Evolutionary conservation across 371 early-diverging fungal species (phyloP).

Genomic region (Choanephora cucurbitarum): DNA sequence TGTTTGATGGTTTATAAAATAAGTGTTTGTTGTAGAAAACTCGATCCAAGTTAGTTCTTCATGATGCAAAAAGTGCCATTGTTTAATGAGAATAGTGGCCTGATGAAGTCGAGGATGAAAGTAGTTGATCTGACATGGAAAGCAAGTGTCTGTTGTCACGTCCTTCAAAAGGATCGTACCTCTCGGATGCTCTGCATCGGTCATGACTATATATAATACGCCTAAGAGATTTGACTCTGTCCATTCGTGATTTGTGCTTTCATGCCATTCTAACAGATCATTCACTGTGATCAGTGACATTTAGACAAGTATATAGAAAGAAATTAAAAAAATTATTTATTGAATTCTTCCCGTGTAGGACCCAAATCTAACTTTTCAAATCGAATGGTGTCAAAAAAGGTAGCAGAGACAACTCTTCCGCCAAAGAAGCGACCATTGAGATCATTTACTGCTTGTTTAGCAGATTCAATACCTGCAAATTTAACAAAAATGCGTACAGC

Average conservation of each 20-base stretch:
- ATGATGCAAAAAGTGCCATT: slow-evolving; percentile 18
- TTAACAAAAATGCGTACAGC: slow-evolving; percentile 75
- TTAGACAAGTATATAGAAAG: neutral
- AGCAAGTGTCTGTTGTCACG: neutral
- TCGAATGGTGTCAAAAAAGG: slow-evolving; percentile 53
- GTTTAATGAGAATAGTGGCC: slow-evolving; percentile 2
- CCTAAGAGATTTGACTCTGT: neutral
- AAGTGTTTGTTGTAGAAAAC: slow-evolving; percentile 11
- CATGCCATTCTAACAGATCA: too few species aligned
- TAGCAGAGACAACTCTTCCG: slow-evolving; percentile 65
- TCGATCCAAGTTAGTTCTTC: slow-evolving; percentile 11
- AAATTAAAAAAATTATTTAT: neutral
- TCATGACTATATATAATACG: neutral
- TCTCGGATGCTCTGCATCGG: neutral
- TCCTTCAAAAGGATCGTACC: slow-evolving; percentile 11
- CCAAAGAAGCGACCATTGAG: slow-evolving; percentile 80
- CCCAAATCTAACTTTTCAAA: slow-evolving; percentile 64
- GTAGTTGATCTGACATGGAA: slow-evolving; percentile 17
- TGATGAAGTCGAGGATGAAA: slow-evolving; percentile 5
- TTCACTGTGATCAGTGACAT: neutral
- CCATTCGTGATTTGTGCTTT: too few species aligned
- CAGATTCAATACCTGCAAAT: slow-evolving; percentile 54
- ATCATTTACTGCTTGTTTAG: slow-evolving; percentile 59
- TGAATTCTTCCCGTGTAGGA: slow-evolving; percentile 47
- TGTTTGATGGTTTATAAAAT: neutral